Conservation (phyloP, 192 early-diverging fungal genomes). For the Spizellomyces sp. region DNA sequence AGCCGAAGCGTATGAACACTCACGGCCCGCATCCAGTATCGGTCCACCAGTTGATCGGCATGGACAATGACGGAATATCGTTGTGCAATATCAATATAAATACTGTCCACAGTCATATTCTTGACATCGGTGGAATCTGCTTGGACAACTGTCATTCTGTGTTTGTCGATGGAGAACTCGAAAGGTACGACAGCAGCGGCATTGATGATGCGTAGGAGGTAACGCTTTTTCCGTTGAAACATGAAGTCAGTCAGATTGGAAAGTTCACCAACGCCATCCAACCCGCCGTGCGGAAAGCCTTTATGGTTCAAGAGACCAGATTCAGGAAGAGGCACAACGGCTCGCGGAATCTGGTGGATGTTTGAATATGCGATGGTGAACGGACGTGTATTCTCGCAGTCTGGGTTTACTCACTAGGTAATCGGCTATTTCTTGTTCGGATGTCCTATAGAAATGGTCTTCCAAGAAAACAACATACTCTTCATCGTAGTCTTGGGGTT, state of each 20-base stretch:
- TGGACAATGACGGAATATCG: too few relatives aligned
- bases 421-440: too few relatives aligned
- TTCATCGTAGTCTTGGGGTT: too few relatives aligned
- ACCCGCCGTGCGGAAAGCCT: slow-evolving; percentile 2
- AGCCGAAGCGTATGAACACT: background rate
- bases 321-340: background rate
- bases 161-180: background rate
- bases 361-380: background rate
- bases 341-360: background rate
- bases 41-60: background rate
- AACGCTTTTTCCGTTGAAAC: background rate
- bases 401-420: too few relatives aligned
- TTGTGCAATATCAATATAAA: too few relatives aligned
- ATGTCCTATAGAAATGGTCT: too few relatives aligned
- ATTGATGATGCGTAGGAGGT: slow-evolving; percentile 4
- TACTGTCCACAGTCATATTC: too few relatives aligned
- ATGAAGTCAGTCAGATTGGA: background rate
- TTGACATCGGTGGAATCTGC: too few relatives aligned
- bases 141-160: too few relatives aligned
- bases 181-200: background rate
- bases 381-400: too few relatives aligned
- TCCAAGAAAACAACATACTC: too few relatives aligned
- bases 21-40: slow-evolving; percentile 5
- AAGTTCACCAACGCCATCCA: background rate
- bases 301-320: slow-evolving; percentile 3